phyloP scores from a whole-genome alignment of 257 asterid genomes.

The Lycium barbarum region DNA sequence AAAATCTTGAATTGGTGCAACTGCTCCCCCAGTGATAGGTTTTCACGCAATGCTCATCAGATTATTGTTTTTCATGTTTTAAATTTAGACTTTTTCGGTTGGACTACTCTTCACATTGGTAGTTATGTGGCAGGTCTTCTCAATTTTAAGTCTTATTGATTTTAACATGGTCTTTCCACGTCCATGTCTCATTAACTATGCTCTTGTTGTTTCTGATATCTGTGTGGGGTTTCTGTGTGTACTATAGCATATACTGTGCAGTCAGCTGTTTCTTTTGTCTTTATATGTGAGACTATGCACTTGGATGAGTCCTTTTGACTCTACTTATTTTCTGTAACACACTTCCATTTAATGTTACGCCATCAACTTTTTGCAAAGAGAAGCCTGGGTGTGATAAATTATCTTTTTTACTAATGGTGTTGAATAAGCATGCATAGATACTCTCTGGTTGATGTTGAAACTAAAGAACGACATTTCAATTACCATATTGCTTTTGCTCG shows the following conservation, averaged over 20 bases:
- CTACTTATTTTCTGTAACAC: neutral
- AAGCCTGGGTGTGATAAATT: neutral
- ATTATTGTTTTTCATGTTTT: neutral
- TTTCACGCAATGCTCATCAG: neutral
- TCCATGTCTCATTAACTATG: neutral
- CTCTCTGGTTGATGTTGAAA: constrained; percentile 1
- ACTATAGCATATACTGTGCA: constrained; percentile 23
- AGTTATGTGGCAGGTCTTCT: neutral
- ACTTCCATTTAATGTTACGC: neutral
- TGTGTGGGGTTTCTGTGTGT: neutral
- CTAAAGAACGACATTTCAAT: neutral
- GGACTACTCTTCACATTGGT: constrained; percentile 20
- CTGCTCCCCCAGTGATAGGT: constrained; percentile 15
- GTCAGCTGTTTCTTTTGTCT: constrained; percentile 3
- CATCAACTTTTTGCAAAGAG: neutral
- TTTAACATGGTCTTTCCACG: neutral
- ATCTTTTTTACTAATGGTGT: neutral
- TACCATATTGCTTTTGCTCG: neutral
- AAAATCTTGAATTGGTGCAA: neutral
- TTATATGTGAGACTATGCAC: neutral
- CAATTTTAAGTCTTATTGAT: neutral
- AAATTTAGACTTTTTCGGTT: neutral
- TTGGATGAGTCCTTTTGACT: constrained; percentile 9
- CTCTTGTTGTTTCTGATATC: constrained; percentile 5
- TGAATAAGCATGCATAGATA: neutral